Conservation (phyloP, 1,284 basidiomycete species). For the Stereum hirsutum region DNA sequence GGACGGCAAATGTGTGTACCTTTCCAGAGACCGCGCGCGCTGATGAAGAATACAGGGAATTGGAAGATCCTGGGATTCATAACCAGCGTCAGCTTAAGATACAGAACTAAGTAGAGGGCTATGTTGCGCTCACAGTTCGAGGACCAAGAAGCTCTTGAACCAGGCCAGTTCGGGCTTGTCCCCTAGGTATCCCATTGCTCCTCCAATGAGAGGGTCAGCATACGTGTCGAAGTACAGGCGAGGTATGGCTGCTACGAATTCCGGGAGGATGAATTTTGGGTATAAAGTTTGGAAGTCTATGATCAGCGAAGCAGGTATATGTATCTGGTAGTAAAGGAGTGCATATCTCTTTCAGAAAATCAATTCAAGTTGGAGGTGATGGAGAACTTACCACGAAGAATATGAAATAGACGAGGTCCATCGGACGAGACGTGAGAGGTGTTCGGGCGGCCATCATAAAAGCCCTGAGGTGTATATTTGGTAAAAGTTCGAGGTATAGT, state of each 20-base stretch:
- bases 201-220: conserved; percentile 56
- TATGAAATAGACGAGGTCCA: conserved; percentile 53
- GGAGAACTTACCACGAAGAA: conserved; percentile 46
- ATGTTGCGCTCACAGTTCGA: conserved; percentile 39
- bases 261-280: conserved; percentile 40
- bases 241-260: conserved; percentile 30
- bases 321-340: conserved; percentile 31
- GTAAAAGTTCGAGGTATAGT: too few relatives aligned
- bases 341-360: neutral
- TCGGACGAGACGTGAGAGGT: too few relatives aligned
- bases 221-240: conserved; percentile 40
- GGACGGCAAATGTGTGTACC: conserved; percentile 29
- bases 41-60: conserved; percentile 67
- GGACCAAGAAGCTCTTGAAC: conserved; percentile 55
- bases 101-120: neutral
- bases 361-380: neutral
- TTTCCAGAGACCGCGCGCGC: conserved; percentile 55
- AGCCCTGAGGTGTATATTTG: too few relatives aligned
- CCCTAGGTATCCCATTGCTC: conserved; percentile 35
- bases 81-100: neutral
- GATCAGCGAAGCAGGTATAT: conserved; percentile 54
- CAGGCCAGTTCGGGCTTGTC: conserved; percentile 36
- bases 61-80: conserved; percentile 50
- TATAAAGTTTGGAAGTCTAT: conserved; percentile 67
- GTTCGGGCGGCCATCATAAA: too few relatives aligned